Evolutionary conservation across 768 basidiomycete species (phyloP).

Genomic region (Jaapia argillacea): DNA sequence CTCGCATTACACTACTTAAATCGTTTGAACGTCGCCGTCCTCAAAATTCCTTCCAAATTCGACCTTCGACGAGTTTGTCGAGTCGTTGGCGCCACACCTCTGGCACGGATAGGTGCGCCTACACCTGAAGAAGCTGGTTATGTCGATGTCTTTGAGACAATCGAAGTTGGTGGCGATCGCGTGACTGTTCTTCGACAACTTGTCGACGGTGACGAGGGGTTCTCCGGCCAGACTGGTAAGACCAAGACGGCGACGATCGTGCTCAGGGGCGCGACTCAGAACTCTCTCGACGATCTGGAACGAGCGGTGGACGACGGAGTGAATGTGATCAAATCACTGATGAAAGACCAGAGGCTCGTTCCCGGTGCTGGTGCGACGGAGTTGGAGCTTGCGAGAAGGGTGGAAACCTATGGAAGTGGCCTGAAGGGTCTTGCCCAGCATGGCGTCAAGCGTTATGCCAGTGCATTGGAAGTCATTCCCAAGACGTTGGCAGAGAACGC

Average conservation of each 20-base stretch:
- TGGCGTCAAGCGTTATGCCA: slow-evolving; percentile 82
- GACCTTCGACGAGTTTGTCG: slow-evolving; percentile 90
- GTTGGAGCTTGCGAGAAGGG: slow-evolving; percentile 78
- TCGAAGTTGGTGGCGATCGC: slow-evolving; percentile 95
- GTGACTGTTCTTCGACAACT: slow-evolving; percentile 94
- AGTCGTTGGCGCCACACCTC: slow-evolving; percentile 92
- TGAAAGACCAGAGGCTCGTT: slow-evolving; percentile 85
- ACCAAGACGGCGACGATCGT: slow-evolving; percentile 91
- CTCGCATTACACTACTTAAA: slow-evolving; percentile 96
- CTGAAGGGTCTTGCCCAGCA: slow-evolving; percentile 91
- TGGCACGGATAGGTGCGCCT: slow-evolving; percentile 92
- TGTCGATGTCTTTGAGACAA: slow-evolving; percentile 90
- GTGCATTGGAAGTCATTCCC: slow-evolving; percentile 87
- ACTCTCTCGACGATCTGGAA: slow-evolving; percentile 92
- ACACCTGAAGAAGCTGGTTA: slow-evolving; percentile 93
- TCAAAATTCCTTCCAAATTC: slow-evolving; percentile 97
- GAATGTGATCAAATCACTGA: slow-evolving; percentile 85
- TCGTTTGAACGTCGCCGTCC: slow-evolving; percentile 84
- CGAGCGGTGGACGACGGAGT: slow-evolving; percentile 95
- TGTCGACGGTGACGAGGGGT: slow-evolving; percentile 51
- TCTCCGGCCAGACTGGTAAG: slow-evolving; percentile 45
- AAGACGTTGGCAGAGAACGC: slow-evolving; percentile 94
- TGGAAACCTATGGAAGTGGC: slow-evolving; percentile 81
- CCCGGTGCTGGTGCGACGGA: slow-evolving; percentile 94
- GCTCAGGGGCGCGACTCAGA: slow-evolving; percentile 88